Percentiles rank a stretch among this genome's conserved stretches.
Conservation (phyloP, 805 yeast species). For the Saturnispora bothae region DNA sequence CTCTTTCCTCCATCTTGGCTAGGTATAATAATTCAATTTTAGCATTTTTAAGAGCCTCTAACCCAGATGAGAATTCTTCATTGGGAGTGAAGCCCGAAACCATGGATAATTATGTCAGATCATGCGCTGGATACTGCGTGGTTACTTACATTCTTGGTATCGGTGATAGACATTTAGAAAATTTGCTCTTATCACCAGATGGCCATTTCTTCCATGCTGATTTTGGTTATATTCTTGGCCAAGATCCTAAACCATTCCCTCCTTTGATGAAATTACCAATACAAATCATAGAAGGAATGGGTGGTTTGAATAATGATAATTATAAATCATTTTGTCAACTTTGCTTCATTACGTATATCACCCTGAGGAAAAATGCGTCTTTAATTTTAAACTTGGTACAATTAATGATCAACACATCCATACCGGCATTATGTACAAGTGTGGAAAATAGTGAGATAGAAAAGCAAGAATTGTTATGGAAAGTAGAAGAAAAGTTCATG, state of each 20-base stretch:
- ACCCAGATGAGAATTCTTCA: constrained; percentile 39
- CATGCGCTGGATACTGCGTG: constrained; percentile 97
- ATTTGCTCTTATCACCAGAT: constrained; percentile 64
- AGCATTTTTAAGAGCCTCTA: constrained; percentile 55
- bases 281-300: constrained; percentile 96
- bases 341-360: constrained; percentile 90
- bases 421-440: constrained; percentile 65
- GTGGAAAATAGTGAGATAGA: constrained; percentile 40
- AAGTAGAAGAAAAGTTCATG: constrained; percentile 90
- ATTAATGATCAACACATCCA: constrained; percentile 85
- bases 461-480: constrained; percentile 76
- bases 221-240: constrained; percentile 91
- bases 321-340: constrained; percentile 81
- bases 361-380: constrained; percentile 80
- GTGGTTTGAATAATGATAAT: constrained; percentile 80
- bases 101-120: constrained; percentile 89
- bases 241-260: constrained; percentile 98
- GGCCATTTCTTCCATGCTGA: constrained; percentile 96
- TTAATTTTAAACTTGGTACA: constrained; percentile 84
- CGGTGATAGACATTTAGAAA: constrained; percentile 95
- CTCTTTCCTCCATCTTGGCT: constrained; percentile 68
- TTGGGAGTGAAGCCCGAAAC: constrained; percentile 48
- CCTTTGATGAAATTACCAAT: constrained; percentile 97
- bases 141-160: constrained; percentile 91
- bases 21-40: constrained; percentile 66